phyloP scores from a whole-genome alignment of 1,284 basidiomycete species.

The Moesziomyces antarcticus region DNA sequence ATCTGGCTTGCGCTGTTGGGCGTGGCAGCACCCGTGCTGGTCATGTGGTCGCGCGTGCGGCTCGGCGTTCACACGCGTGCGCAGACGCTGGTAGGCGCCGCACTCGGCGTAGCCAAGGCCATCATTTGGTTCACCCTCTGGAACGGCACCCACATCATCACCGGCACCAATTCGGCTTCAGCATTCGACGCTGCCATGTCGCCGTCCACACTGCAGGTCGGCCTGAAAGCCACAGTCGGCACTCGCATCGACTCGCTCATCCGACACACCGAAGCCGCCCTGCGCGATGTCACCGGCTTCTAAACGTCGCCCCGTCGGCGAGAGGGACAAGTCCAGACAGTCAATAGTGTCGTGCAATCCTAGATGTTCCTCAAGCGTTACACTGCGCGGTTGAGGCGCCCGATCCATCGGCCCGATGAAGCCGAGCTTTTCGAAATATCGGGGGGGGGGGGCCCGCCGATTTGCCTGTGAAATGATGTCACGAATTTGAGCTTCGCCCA shows the following conservation, averaged over 20 bases:
- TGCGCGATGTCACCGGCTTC: constrained; percentile 5
- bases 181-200: neutral
- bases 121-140: constrained; percentile 43
- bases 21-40: constrained; percentile 26
- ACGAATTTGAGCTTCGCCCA: neutral
- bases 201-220: constrained; percentile 1
- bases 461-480: neutral
- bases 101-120: constrained; percentile 38
- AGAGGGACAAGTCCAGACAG: no score
- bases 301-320: neutral
- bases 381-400: no score
- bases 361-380: no score
- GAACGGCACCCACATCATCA: constrained; percentile 29
- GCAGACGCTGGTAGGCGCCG: constrained; percentile 41
- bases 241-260: constrained; percentile 20
- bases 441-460: no score
- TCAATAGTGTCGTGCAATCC: no score
- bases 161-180: neutral
- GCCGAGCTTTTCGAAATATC: no score
- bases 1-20: constrained; percentile 33
- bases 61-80: constrained; percentile 47
- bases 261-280: constrained; percentile 9
- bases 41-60: constrained; percentile 54
- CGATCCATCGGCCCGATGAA: no score
- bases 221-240: constrained; percentile 21